Conservation (phyloP, 2,329 filamentous ascomycete species). For the Fusarium equiseti region DNA sequence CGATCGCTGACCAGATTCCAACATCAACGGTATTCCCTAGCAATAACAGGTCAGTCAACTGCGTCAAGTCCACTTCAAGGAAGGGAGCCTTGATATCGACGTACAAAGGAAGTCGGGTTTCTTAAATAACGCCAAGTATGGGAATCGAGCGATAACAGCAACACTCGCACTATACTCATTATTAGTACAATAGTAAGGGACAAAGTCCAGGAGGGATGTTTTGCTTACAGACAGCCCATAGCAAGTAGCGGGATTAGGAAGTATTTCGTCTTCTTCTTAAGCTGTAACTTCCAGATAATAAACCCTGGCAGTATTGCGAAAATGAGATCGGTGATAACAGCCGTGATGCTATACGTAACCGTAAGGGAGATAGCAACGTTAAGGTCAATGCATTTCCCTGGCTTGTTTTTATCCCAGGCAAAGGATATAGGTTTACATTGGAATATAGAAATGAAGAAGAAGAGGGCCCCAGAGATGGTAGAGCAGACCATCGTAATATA, state of each 20-base stretch:
- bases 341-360: conserved; percentile 61
- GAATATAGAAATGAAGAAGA: conserved; percentile 50
- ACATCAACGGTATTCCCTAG: conserved; percentile 53
- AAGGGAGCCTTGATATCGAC: neutral
- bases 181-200: neutral
- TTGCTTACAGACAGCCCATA: conserved; percentile 62
- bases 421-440: conserved; percentile 47
- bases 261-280: conserved; percentile 61
- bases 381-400: conserved; percentile 46
- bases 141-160: conserved; percentile 54
- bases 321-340: conserved; percentile 60
- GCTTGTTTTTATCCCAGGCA: conserved; percentile 47
- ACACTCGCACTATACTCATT: conserved; percentile 51
- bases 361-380: conserved; percentile 61
- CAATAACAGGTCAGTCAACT: neutral
- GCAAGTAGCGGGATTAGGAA: conserved; percentile 63
- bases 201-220: neutral
- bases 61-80: rapidly evolving
- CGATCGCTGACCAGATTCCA: conserved; percentile 60
- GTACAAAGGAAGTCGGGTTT: conserved; percentile 56
- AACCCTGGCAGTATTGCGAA: conserved; percentile 63
- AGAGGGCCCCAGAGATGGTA: conserved; percentile 44
- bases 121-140: conserved; percentile 50
- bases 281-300: conserved; percentile 65
- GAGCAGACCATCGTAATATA: conserved; percentile 47